phyloP scores from a whole-genome alignment of 2,329 filamentous ascomycete genomes.

The Stemphylium lycopersici region DNA sequence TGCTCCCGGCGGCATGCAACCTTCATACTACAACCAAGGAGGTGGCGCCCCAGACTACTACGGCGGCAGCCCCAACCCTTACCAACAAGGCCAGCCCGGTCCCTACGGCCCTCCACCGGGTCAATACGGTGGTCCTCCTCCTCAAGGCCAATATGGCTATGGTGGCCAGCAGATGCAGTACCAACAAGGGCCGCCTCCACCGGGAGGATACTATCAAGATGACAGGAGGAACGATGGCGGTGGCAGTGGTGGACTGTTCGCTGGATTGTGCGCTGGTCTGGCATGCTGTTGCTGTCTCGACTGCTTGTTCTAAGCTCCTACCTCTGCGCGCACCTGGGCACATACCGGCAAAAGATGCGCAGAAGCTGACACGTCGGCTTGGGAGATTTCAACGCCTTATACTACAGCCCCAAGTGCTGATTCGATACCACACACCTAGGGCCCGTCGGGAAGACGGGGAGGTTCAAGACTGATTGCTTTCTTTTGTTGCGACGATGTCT shows the following conservation, averaged over 20 bases:
- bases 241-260: conserved; percentile 49
- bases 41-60: conserved; percentile 28
- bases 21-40: conserved; percentile 26
- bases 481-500: conserved; percentile 5
- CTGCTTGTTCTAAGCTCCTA: conserved; percentile 52
- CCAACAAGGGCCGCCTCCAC: conserved; percentile 41
- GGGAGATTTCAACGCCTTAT: background rate
- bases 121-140: conserved; percentile 21
- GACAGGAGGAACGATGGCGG: conserved; percentile 36
- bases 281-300: conserved; percentile 62
- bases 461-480: conserved; percentile 4
- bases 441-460: background rate
- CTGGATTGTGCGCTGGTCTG: conserved; percentile 52
- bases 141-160: conserved; percentile 37
- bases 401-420: background rate
- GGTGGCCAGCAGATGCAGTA: conserved; percentile 46
- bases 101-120: conserved; percentile 22
- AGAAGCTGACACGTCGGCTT: background rate
- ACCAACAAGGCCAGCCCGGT: conserved; percentile 32
- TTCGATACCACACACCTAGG: background rate
- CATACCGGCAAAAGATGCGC: background rate
- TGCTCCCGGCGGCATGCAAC: conserved; percentile 20
- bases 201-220: conserved; percentile 49
- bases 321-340: background rate
- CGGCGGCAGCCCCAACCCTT: conserved; percentile 29